Evolutionary conservation across 1,139 yeast species (phyloP).

Genomic region (Candida frijolesensis): DNA sequence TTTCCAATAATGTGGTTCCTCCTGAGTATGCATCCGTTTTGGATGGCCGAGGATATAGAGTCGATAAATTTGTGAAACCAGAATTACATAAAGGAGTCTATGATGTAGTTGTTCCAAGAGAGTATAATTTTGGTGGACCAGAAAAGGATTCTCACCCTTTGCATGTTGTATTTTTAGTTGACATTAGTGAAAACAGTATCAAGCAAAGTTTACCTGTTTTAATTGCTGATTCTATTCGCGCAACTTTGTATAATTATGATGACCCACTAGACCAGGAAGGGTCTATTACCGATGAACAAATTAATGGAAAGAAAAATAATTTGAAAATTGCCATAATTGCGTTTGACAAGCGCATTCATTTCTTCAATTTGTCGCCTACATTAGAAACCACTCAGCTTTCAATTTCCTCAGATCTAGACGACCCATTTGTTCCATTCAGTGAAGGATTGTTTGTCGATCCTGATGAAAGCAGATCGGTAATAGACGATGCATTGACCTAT

Average conservation of each 20-base stretch:
- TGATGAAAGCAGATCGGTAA: slow-evolving; percentile 57
- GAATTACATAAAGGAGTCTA: slow-evolving; percentile 85
- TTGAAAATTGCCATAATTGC: slow-evolving; percentile 66
- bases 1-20: slow-evolving; percentile 68
- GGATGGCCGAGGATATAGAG: slow-evolving; percentile 60
- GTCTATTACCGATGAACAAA: not conserved
- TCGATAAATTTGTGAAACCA: slow-evolving; percentile 67
- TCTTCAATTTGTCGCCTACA: slow-evolving; percentile 65
- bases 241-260: slow-evolving; percentile 42
- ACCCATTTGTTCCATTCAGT: slow-evolving; percentile 79
- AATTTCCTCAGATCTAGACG: slow-evolving; percentile 72
- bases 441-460: slow-evolving; percentile 85
- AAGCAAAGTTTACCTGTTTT: slow-evolving; percentile 66
- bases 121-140: slow-evolving; percentile 57
- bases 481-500: slow-evolving; percentile 67
- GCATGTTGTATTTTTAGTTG: slow-evolving; percentile 78
- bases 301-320: slow-evolving; percentile 4
- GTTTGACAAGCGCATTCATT: slow-evolving; percentile 73
- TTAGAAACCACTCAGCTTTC: slow-evolving; percentile 65
- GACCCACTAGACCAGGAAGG: slow-evolving; percentile 16
- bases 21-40: slow-evolving; percentile 65
- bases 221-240: slow-evolving; percentile 72
- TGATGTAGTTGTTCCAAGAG: slow-evolving; percentile 77
- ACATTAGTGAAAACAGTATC: slow-evolving; percentile 65
- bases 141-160: slow-evolving; percentile 39